Evolutionary conservation across 2,329 filamentous ascomycete species (phyloP).

Genomic region (Ophiostoma sp.): DNA sequence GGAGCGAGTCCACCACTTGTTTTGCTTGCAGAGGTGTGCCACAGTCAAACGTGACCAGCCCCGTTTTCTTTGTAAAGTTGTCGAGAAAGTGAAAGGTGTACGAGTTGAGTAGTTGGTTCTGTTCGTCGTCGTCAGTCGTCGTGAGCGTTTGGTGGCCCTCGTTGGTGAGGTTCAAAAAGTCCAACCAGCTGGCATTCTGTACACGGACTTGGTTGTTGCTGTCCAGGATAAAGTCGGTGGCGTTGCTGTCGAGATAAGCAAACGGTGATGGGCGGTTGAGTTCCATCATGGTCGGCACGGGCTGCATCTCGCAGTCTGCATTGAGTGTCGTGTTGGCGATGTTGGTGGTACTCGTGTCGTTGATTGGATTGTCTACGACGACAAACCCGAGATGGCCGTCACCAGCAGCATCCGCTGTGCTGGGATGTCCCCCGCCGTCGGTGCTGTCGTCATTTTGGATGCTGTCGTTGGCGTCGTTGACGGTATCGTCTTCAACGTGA

Average conservation of each 20-base stretch:
- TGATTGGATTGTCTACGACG: background rate
- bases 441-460: background rate
- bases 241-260: background rate
- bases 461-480: too few species aligned
- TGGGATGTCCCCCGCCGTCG: background rate
- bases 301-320: background rate
- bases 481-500: background rate
- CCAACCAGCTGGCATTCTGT: slow-evolving; percentile 16
- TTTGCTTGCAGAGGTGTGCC: background rate
- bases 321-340: background rate
- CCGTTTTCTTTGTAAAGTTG: slow-evolving; percentile 11
- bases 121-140: too few species aligned
- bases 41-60: slow-evolving; percentile 20
- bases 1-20: background rate
- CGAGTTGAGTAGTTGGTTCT: background rate
- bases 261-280: background rate
- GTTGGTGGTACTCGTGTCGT: background rate
- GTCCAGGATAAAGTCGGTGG: background rate
- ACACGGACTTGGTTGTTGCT: background rate
- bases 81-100: slow-evolving; percentile 20
- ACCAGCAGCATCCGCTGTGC: background rate
- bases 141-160: background rate
- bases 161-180: slow-evolving; percentile 14
- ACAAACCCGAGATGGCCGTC: background rate
- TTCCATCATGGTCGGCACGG: background rate